Evolutionary conservation across 306 rosid genomes (phyloP).

Genomic region (Castanospermum australe): DNA sequence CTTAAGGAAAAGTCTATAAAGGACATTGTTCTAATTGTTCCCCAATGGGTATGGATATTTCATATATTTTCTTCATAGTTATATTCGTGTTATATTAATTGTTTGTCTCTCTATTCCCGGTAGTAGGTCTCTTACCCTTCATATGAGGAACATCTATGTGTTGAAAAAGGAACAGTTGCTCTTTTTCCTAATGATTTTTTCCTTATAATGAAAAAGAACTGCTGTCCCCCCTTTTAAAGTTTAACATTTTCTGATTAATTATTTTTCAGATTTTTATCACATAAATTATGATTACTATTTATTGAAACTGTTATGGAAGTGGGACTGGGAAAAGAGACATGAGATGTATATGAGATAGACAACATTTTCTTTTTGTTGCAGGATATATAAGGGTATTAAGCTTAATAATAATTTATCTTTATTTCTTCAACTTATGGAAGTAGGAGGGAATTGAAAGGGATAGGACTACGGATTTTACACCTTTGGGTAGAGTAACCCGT

Average conservation of each 20-base stretch:
- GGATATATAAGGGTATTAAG: not conserved
- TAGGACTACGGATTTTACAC: not conserved
- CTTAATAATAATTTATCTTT: not conserved
- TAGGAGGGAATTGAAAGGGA: not conserved
- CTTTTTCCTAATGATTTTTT: not conserved
- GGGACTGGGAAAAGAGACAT: not conserved
- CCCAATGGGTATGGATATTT: constrained; percentile 79
- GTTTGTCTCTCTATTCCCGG: constrained; percentile 1
- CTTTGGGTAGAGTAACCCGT: not conserved
- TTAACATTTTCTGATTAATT: not conserved
- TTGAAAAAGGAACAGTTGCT: constrained; percentile 7
- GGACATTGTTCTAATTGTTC: constrained; percentile 67
- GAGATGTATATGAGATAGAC: not conserved
- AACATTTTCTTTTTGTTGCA: not conserved
- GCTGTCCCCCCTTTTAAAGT: not conserved
- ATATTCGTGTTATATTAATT: not conserved
- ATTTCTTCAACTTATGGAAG: not conserved
- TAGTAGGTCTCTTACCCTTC: not conserved
- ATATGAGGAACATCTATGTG: not conserved
- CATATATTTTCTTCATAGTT: constrained; percentile 1
- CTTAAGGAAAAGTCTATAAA: constrained; percentile 70
- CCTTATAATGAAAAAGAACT: not conserved
- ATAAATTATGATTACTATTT: not conserved
- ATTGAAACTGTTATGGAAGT: not conserved
- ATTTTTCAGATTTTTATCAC: not conserved